A percentile compares a stretch with the other conserved stretches of the same genome.
Evolutionary conservation across 2,329 filamentous ascomycete species (phyloP).

Genomic region (Graphiopsis chlorocephala): DNA sequence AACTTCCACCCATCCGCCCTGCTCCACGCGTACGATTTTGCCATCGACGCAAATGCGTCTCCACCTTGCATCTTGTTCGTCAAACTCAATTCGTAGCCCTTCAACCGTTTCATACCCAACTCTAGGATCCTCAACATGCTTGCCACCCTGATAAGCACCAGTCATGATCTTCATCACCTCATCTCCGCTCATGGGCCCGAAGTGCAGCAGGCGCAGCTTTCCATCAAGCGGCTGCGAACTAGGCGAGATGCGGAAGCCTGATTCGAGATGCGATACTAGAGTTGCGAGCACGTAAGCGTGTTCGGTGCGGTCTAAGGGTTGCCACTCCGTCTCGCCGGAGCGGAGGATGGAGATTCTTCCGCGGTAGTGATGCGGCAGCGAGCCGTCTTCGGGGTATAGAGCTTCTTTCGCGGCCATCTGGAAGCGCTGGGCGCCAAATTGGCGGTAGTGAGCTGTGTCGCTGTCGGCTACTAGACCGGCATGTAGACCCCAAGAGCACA

Average conservation of each 20-base stretch:
- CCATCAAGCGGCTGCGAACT: constrained; percentile 67
- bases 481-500: constrained; percentile 87
- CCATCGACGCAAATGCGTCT: constrained; percentile 89
- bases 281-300: constrained; percentile 77
- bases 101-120: constrained; percentile 73
- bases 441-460: constrained; percentile 77
- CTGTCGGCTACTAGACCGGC: constrained; percentile 86
- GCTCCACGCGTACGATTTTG: constrained; percentile 72
- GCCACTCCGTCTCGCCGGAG: constrained; percentile 29
- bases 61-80: constrained; percentile 71
- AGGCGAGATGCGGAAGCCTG: constrained; percentile 78
- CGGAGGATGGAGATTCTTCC: constrained; percentile 50
- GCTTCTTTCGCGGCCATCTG: constrained; percentile 78
- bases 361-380: constrained; percentile 54
- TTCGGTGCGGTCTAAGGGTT: constrained; percentile 40
- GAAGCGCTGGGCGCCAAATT: constrained; percentile 74
- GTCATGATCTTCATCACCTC: constrained; percentile 76
- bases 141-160: constrained; percentile 56
- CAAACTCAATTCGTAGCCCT: constrained; percentile 63
- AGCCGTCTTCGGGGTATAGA: constrained; percentile 57
- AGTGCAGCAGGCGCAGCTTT: constrained; percentile 68
- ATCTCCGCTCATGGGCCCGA: constrained; percentile 64
- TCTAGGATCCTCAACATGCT: constrained; percentile 51
- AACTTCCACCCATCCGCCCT: constrained; percentile 69
- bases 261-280: constrained; percentile 77